Base-by-base conservation (phyloP, 1,284 basidiomycete genomes). In the Volvariella surrecta region DNA sequence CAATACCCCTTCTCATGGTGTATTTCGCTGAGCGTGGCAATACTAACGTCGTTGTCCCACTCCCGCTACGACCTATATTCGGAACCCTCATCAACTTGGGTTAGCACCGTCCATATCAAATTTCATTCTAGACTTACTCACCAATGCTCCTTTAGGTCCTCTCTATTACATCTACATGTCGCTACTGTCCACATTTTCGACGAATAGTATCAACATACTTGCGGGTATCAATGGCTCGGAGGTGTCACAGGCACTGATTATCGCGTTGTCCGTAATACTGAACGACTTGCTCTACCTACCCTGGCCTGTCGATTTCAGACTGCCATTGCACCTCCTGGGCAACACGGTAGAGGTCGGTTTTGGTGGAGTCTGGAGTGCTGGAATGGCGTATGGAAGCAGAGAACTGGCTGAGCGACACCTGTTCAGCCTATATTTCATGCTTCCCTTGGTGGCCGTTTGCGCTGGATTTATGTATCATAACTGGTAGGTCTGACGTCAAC, bases 161-260 rank as follows among this genome's bases (percentile, higher is more conserved):
- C 64, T 98, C 11, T 99, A 99, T 66, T 99, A 99, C 62, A 50
- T 95, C 39, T 99, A 98, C 69, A 97, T 99, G 84, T 81, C 90
- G 4, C 67, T 98, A 28, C 72, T 99, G 7, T 97, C 94, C 11
- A 99, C 92, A 0, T 99, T 99, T 61, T 84, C 91, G 47, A 98
- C 94, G 10, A 99, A 99, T 66, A 89, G 88, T 61, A 97, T 99
- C 74, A 99, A 99, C 63, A 99, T 99, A 54, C 79, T 99, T 6
- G 96, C 95, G 2, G 96, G 96, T 3, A 89, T 98, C 55, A 99
- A 99, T 58, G 96, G 95, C 9, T 85, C 96, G 1, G 96, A 99
- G 69, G 89, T 86, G 46, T 80, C 83, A 43, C 96, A 99, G 66
- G 90, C 94, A 0, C 67, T 98, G 24, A 79, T 99, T 48, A 99